These are phyloP conservation scores for Grosmannia penicillata DNA, from an alignment of 2,329 filamentous ascomycete genomes.

Conservation along the genomic window DNA sequence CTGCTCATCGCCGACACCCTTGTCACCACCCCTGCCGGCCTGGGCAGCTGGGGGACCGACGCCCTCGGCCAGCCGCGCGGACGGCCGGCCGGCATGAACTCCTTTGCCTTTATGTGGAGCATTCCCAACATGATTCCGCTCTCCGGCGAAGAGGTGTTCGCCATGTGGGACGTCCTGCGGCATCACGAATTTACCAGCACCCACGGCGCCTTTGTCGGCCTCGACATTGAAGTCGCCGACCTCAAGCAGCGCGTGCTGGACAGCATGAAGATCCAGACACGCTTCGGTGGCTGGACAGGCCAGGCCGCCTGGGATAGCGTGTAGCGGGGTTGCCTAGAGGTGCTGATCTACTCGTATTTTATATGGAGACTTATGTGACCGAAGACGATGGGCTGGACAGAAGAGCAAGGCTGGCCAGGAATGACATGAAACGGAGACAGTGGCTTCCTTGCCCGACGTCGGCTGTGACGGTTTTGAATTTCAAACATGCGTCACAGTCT, in stretches of 20 bases:
- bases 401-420: too few species aligned
- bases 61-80: slow-evolving; percentile 20
- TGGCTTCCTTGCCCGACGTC: too few species aligned
- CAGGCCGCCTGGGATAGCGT: slow-evolving; percentile 15
- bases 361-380: too few species aligned
- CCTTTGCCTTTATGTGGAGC: slow-evolving; percentile 62
- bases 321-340: background rate
- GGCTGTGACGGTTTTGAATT: too few species aligned
- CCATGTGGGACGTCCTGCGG: slow-evolving; percentile 56
- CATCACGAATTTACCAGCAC: slow-evolving; percentile 48
- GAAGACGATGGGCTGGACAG: too few species aligned
- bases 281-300: slow-evolving; percentile 28
- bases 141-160: slow-evolving; percentile 42
- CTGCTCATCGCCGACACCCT: slow-evolving; percentile 70
- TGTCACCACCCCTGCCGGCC: slow-evolving; percentile 48
- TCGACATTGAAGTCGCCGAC: slow-evolving; percentile 40
- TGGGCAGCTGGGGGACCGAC: slow-evolving; percentile 31
- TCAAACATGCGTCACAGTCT: too few species aligned
- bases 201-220: slow-evolving; percentile 50
- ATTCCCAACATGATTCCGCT: slow-evolving; percentile 64
- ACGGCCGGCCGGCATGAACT: slow-evolving; percentile 30
- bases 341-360: too few species aligned
- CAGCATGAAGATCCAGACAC: slow-evolving; percentile 62
- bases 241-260: slow-evolving; percentile 54
- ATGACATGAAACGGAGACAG: too few species aligned